A percentile compares a stretch with the other conserved stretches of the same genome.
phyloP scores from a whole-genome alignment of 192 early-diverging fungal species.

The Phlyctochytrium bullatum region DNA sequence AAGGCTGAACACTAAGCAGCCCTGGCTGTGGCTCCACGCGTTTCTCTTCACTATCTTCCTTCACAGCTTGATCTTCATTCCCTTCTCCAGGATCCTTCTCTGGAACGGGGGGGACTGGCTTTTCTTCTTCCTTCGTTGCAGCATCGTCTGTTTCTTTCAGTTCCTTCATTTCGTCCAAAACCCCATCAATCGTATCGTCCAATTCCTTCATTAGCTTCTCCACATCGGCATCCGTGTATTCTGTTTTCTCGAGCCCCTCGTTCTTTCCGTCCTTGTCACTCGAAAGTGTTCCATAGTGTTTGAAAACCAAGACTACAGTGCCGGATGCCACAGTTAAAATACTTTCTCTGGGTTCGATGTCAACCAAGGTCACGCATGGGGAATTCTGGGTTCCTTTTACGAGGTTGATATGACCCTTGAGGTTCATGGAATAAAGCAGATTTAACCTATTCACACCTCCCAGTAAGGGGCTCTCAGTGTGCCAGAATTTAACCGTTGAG shows the following conservation, averaged over 20 bases:
- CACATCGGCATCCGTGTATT: slow-evolving; percentile 3
- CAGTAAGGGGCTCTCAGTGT: neutral
- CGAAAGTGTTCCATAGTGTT: neutral
- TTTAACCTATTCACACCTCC: too few relatives aligned
- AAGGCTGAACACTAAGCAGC: neutral
- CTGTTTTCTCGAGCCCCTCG: neutral
- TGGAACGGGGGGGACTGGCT: neutral
- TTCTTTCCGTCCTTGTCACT: neutral
- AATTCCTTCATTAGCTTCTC: slow-evolving; percentile 3
- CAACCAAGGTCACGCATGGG: neutral
- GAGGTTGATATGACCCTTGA: neutral
- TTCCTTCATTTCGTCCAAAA: neutral
- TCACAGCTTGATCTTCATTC: neutral
- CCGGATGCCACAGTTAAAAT: neutral
- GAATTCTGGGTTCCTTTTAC: neutral
- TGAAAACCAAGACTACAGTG: neutral
- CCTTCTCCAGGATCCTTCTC: too few relatives aligned
- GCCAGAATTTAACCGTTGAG: neutral
- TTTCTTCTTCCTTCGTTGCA: neutral
- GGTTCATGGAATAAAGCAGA: neutral
- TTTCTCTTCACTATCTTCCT: neutral
- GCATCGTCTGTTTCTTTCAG: neutral
- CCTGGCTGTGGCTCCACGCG: neutral
- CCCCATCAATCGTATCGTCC: slow-evolving; percentile 4
- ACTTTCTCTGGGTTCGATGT: neutral